Percentiles rank a stretch among this genome's conserved stretches.
These are phyloP conservation scores for Pyrenochaeta sp. DNA, from an alignment of 2,329 filamentous ascomycete genomes.

Conservation along the genomic window DNA sequence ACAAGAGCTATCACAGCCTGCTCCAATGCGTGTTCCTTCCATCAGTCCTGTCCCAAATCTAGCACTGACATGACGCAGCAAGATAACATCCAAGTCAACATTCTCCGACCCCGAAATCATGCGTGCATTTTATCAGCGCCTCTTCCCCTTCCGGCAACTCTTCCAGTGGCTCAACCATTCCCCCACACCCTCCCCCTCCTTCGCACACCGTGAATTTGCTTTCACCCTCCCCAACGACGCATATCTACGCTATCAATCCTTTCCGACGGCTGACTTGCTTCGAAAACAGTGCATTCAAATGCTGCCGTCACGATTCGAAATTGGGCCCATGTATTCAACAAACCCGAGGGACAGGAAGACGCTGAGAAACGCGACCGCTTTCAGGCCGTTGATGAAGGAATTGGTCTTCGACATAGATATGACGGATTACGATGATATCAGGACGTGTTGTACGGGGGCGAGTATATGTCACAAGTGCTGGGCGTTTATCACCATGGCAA, in stretches of 20 bases:
- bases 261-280: constrained; percentile 73
- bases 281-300: constrained; percentile 90
- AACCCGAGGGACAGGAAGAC: constrained; percentile 95
- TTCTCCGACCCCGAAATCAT: constrained; percentile 82
- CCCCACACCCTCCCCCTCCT: constrained; percentile 84
- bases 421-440: constrained; percentile 97
- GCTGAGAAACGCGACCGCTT: constrained; percentile 79
- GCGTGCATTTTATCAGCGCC: constrained; percentile 91
- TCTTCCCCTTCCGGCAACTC: constrained; percentile 93
- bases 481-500: constrained; percentile 97
- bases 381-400: constrained; percentile 90
- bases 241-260: constrained; percentile 91
- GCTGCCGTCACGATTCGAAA: constrained; percentile 95
- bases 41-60: constrained; percentile 4
- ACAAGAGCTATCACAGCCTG: constrained; percentile 49
- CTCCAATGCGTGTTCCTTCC: constrained; percentile 47
- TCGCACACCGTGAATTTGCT: constrained; percentile 92
- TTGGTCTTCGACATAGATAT: constrained; percentile 99
- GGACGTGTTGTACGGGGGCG: constrained; percentile 92
- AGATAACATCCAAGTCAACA: constrained; percentile 52
- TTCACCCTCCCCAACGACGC: constrained; percentile 93
- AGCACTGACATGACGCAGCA: constrained; percentile 33
- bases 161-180: constrained; percentile 99
- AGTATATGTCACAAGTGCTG: constrained; percentile 96
- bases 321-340: constrained; percentile 93